Evolutionary conservation across 768 basidiomycete species (phyloP).

Genomic region (Agrocybe pediades): DNA sequence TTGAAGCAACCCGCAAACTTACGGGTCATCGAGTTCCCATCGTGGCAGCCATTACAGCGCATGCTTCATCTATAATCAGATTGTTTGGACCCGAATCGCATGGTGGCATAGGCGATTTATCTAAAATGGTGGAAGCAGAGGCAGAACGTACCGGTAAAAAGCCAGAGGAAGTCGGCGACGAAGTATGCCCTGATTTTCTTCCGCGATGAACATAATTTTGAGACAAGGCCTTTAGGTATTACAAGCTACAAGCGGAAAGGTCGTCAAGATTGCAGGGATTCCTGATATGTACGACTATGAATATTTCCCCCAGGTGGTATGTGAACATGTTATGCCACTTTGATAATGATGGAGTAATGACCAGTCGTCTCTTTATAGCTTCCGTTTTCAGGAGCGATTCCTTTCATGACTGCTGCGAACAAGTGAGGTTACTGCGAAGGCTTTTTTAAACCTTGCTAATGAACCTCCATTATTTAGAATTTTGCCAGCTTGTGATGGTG

Average conservation of each 20-base stretch:
- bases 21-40: not conserved
- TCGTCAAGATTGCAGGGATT: slow-evolving; percentile 8
- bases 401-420: not conserved
- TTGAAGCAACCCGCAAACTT: not conserved
- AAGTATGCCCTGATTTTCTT: not conserved
- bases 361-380: not conserved
- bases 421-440: slow-evolving; percentile 2
- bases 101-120: slow-evolving; percentile 2
- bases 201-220: not conserved
- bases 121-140: not conserved
- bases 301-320: slow-evolving; percentile 14
- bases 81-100: not conserved
- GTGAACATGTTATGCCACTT: not conserved
- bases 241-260: not conserved
- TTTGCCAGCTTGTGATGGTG: slow-evolving; percentile 7
- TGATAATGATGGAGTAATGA: not conserved
- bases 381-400: not conserved
- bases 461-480: not conserved
- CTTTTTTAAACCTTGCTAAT: not conserved
- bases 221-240: not conserved
- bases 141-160: not conserved
- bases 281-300: slow-evolving; percentile 17
- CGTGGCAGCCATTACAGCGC: not conserved
- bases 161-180: not conserved
- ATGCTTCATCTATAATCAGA: not conserved